Conservation (phyloP, 2,329 filamentous ascomycete genomes). For the Domatiomyces globalis region DNA sequence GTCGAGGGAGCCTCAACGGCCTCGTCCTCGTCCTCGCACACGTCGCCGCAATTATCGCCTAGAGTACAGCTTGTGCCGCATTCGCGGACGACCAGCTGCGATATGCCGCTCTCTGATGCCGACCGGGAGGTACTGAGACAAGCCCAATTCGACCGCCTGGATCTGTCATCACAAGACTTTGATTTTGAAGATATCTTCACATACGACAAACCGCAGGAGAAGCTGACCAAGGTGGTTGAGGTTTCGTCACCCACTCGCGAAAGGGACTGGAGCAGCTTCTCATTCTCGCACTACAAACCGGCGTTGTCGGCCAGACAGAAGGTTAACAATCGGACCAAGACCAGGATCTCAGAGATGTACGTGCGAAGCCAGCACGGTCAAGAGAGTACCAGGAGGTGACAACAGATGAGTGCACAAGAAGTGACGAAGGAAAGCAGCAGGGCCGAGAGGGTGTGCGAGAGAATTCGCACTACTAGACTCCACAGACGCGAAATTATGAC, state of each 20-base stretch:
- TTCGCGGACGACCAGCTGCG: constrained; percentile 14
- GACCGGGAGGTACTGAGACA: constrained; percentile 13
- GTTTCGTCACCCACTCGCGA: constrained; percentile 13
- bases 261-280: constrained; percentile 17
- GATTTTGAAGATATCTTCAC: constrained; percentile 20
- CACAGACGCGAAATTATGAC: too few species aligned
- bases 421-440: background rate
- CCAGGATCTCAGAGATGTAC: constrained; percentile 11
- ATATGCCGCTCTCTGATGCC: constrained; percentile 13
- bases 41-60: constrained; percentile 2
- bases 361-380: constrained; percentile 8
- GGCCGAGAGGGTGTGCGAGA: background rate
- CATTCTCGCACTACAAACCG: constrained; percentile 14
- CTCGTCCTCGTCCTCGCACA: background rate
- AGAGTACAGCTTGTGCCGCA: constrained; percentile 17
- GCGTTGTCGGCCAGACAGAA: constrained; percentile 10
- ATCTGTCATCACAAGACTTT: constrained; percentile 18
- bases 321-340: constrained; percentile 7
- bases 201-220: constrained; percentile 17
- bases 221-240: constrained; percentile 15
- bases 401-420: background rate
- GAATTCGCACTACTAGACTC: too few species aligned
- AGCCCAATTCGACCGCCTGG: constrained; percentile 15
- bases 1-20: background rate
- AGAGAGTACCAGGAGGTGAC: background rate